Conservation (phyloP, 2,329 filamentous ascomycete genomes). For the Claviceps digitariae region DNA sequence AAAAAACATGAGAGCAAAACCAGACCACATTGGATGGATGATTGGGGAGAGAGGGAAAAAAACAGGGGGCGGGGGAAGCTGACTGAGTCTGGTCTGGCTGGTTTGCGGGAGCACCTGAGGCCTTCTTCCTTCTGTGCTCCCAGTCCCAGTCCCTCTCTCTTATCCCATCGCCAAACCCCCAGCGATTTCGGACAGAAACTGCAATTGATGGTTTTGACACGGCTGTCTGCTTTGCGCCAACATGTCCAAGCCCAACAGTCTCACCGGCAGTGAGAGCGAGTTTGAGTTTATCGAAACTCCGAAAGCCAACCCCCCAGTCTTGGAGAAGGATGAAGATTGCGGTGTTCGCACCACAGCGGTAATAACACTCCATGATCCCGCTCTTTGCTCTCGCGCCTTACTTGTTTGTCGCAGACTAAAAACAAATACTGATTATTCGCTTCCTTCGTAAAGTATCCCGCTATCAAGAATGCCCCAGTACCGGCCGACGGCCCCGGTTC, state of each 20-base stretch:
- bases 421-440: neutral
- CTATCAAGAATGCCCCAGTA: conserved; percentile 89
- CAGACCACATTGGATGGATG: no score
- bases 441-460: conserved; percentile 24
- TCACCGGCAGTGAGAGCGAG: conserved; percentile 22
- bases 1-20: no score
- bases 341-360: conserved; percentile 29
- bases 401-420: no score
- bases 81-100: neutral
- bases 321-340: conserved; percentile 52
- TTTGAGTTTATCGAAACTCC: conserved; percentile 31
- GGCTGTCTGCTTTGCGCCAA: conserved; percentile 13
- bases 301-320: conserved; percentile 36
- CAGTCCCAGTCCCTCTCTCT: no score
- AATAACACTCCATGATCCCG: no score
- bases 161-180: neutral
- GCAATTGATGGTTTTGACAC: conserved; percentile 5
- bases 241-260: conserved; percentile 20
- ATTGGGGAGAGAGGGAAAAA: neutral
- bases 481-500: conserved; percentile 77
- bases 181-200: neutral
- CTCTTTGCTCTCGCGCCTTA: no score
- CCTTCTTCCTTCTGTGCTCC: neutral
- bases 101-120: neutral
- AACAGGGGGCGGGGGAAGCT: neutral